phyloP scores from a whole-genome alignment of 1,284 basidiomycete species.

The Ceratobasidium sp. region DNA sequence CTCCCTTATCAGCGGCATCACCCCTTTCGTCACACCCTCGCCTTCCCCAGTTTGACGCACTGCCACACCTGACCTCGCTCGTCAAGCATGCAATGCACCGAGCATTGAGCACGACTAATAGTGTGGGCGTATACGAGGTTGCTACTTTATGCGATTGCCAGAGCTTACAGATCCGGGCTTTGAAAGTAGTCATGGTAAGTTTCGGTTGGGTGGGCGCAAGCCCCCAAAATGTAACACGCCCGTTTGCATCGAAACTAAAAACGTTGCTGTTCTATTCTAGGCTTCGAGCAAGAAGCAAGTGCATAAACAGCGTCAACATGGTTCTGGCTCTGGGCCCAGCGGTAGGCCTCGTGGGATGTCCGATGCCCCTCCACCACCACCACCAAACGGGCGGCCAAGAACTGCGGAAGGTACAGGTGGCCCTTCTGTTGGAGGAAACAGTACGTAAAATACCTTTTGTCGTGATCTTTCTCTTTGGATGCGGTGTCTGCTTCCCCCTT shows the following conservation, averaged over 20 bases:
- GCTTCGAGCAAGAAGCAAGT: slow-evolving; percentile 40
- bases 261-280: slow-evolving; percentile 20
- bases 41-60: slow-evolving; percentile 52
- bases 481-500: background rate
- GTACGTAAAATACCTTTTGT: slow-evolving; percentile 22
- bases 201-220: background rate
- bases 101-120: slow-evolving; percentile 81
- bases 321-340: slow-evolving; percentile 28
- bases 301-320: slow-evolving; percentile 38
- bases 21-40: slow-evolving; percentile 7
- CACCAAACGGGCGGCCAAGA: slow-evolving; percentile 9
- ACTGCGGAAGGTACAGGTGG: slow-evolving; percentile 28
- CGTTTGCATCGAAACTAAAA: background rate
- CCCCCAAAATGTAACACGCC: background rate
- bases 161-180: slow-evolving; percentile 81
- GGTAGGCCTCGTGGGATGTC: slow-evolving; percentile 39
- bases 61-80: slow-evolving; percentile 77
- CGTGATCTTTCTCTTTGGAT: background rate
- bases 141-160: slow-evolving; percentile 90
- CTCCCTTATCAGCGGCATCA: slow-evolving; percentile 20
- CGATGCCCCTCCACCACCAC: slow-evolving; percentile 17
- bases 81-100: slow-evolving; percentile 94
- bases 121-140: slow-evolving; percentile 92
- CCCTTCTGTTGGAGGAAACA: slow-evolving; percentile 13
- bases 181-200: slow-evolving; percentile 40